A percentile compares a stretch with the other conserved stretches of the same genome.
These are phyloP conservation scores for Anacardium occidentale DNA, from an alignment of 345 rosid species.

Conservation along the genomic window DNA sequence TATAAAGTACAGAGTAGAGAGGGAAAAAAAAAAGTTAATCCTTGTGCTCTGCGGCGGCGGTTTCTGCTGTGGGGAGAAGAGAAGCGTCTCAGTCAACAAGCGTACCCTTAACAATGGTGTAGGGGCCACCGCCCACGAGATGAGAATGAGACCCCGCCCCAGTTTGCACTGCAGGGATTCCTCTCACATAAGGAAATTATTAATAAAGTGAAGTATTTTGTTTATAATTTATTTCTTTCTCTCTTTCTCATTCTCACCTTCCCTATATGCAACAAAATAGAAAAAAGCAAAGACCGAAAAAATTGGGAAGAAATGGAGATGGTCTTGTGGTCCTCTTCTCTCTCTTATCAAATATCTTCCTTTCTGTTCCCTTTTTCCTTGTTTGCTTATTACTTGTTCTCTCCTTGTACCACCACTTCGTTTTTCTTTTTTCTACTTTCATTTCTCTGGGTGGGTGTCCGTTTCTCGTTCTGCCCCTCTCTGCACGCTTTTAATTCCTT, in stretches of 20 bases:
- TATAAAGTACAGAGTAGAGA: no score
- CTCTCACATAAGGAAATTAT: not conserved
- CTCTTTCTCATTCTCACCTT: not conserved
- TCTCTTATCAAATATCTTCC: not conserved
- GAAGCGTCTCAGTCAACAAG: not conserved
- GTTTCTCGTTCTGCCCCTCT: no score
- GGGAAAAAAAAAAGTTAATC: no score
- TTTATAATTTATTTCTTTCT: not conserved
- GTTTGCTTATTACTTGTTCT: not conserved
- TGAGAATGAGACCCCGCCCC: not conserved
- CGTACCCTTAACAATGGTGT: not conserved
- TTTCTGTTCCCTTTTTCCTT: not conserved
- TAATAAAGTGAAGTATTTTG: not conserved
- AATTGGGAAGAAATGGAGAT: conserved; percentile 14
- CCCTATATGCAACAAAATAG: conserved; percentile 5
- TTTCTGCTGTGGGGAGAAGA: not conserved
- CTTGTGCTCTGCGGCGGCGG: no score
- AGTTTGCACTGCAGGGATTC: not conserved
- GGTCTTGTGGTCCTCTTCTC: conserved; percentile 39
- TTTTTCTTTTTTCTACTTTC: not conserved
- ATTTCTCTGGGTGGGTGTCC: not conserved
- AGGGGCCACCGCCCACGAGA: conserved; percentile 15
- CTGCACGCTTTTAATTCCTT: not conserved
- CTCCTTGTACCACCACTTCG: not conserved
- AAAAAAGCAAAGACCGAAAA: not conserved